A percentile compares a stretch with the other conserved stretches of the same genome.
Conservation (phyloP, 331 rosid species). For the Malus hybrid region DNA sequence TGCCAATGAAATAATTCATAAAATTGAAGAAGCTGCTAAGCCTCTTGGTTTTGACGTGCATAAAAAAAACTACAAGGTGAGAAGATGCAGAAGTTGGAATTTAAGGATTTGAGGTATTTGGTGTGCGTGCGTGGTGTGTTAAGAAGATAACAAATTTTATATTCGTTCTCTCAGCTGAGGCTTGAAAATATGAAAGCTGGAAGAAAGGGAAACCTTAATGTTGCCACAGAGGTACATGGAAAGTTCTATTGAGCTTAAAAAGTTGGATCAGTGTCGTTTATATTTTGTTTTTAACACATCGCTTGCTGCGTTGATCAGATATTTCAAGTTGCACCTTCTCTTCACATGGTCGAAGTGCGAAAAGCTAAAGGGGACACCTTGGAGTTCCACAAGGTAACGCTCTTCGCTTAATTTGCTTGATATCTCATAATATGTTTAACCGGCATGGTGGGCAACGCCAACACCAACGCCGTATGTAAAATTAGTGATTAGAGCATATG, state of each 20-base stretch:
- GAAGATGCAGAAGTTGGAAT: conserved; percentile 2
- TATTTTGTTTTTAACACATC: not conserved
- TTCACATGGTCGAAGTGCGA: conserved; percentile 97
- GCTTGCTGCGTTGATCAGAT: conserved; percentile 33
- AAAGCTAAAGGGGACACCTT: conserved; percentile 98
- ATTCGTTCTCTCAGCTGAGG: conserved; percentile 53
- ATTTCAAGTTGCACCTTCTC: conserved; percentile 98
- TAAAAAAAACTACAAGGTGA: conserved; percentile 92
- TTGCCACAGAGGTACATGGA: conserved; percentile 82
- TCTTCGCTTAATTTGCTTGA: not conserved
- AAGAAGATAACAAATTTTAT: conserved; percentile 5
- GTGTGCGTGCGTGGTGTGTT: not conserved
- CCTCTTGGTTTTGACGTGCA: conserved; percentile 98
- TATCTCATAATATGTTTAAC: too few species aligned
- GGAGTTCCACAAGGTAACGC: conserved; percentile 90
- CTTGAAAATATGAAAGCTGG: conserved; percentile 95
- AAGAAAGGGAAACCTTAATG: conserved; percentile 94
- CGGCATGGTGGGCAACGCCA: not conserved
- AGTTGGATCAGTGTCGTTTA: not conserved
- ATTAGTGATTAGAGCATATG: too few species aligned
- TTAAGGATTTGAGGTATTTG: not conserved
- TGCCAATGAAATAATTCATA: conserved; percentile 78
- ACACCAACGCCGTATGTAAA: too few species aligned
- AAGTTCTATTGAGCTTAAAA: not conserved
- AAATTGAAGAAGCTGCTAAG: conserved; percentile 97